These are phyloP conservation scores for Lathyrus oleraceus DNA, from an alignment of 306 rosid species.

Conservation along the genomic window DNA sequence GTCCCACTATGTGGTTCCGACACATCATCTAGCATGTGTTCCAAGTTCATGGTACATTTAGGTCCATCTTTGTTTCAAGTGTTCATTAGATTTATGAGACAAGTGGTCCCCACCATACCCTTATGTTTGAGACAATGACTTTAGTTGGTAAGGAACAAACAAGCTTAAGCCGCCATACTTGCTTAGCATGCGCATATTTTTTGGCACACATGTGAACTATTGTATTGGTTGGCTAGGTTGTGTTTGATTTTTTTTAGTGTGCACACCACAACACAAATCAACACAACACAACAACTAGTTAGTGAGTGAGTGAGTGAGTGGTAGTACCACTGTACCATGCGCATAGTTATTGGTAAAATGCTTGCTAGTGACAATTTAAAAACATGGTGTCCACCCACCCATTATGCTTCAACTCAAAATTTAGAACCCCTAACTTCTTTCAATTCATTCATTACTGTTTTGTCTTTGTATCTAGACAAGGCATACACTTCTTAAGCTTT, in stretches of 20 bases:
- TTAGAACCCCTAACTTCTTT: not conserved
- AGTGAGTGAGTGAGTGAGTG: constrained; percentile 49
- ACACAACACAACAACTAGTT: not conserved
- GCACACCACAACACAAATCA: constrained; percentile 32
- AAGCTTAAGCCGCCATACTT: constrained; percentile 64
- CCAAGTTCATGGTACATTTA: constrained; percentile 60
- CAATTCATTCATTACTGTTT: constrained; percentile 20
- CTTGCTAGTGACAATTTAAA: not conserved
- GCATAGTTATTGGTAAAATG: constrained; percentile 48
- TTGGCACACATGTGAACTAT: constrained; percentile 50
- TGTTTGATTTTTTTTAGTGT: constrained; percentile 21
- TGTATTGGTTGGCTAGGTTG: constrained; percentile 35
- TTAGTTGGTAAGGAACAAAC: constrained; percentile 44
- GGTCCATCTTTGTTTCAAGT: constrained; percentile 54
- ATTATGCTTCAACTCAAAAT: constrained; percentile 17
- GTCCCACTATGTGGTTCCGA: constrained; percentile 81
- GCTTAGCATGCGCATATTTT: constrained; percentile 53
- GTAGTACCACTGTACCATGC: constrained; percentile 87
- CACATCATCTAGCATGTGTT: constrained; percentile 82
- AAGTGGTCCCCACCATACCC: constrained; percentile 64
- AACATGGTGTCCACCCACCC: constrained; percentile 38
- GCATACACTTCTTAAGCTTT: constrained; percentile 36
- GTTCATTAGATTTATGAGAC: constrained; percentile 45
- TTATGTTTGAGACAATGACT: constrained; percentile 51
- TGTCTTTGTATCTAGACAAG: constrained; percentile 36